Evolutionary conservation across 179 eudicot species (phyloP), one percentile per base, ranked within the genome.

Genomic region (Vitellaria paradoxa): DNA sequence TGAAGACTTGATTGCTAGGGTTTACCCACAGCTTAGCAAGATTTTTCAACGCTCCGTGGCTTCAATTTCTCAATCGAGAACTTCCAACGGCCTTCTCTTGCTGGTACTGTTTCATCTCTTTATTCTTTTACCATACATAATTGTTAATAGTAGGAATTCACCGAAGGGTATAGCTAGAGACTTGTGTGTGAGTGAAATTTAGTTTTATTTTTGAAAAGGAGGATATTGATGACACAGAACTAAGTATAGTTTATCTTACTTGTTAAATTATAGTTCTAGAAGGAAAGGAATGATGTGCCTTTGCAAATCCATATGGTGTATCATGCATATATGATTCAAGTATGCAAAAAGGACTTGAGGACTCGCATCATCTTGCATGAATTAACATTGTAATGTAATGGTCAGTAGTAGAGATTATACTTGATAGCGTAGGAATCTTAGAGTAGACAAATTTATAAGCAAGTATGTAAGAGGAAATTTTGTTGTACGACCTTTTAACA

Each of bases 1-100:
- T 7, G 98, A 93, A 66, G 93, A 93, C 78, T 86, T 96, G 83
- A 87, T 91, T n/a, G 93, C 98, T 76, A 87, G 99, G 88, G 91
- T 94, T 87, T 94, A 92, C 85, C 94, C 99, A 3, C 85, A 90
- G 47, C 86, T 96, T 8, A 93, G 84, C 81, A 88, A 89, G 81
- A 88, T 96, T 8, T 93, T 96, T 73, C 98, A 96, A 63, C 99
- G 97, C 30, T 85, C 91, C 10, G 82, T 92, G n/a, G 86, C 98
- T 81, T 88, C 98, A 11, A 83, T 89, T 83, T 80, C 94, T n/a
- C 94, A 92, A 50, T 85, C 97, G 72, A 87, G 82, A 45, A 70
- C 91, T 17, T 92, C 99, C 59, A 83, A 81, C 56, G 96, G 94
- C 76, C 90, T 93, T 81, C 92, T 93, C 65, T 85, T 90, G 56